A percentile compares a stretch with the other conserved stretches of the same genome.
Evolutionary conservation across 2,329 filamentous ascomycete species (phyloP).

Genomic region (Ceratocystis harringtonii): DNA sequence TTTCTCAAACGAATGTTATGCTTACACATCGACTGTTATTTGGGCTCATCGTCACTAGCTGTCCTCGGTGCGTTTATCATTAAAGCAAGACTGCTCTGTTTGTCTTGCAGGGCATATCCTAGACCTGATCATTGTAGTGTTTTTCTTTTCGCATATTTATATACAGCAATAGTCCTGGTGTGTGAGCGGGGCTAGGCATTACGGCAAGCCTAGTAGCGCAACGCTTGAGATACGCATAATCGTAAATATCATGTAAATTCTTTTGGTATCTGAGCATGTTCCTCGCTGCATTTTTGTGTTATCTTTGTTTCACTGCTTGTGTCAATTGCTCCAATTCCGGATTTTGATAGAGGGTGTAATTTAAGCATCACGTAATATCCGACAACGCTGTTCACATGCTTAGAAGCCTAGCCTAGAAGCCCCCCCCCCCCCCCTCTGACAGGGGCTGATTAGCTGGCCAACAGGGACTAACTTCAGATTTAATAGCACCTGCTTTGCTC

Average conservation of each 20-base stretch:
- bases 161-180: not conserved
- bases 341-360: not conserved
- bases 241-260: no score
- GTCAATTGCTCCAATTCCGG: not conserved
- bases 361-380: not conserved
- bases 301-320: not conserved
- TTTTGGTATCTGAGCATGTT: no score
- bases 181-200: no score
- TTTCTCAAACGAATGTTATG: not conserved
- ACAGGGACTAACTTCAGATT: not conserved
- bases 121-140: not conserved
- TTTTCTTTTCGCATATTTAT: not conserved
- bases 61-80: not conserved
- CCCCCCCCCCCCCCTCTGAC: not conserved
- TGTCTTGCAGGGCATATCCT: not conserved
- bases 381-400: not conserved
- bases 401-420: not conserved
- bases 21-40: not conserved
- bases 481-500: not conserved
- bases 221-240: no score
- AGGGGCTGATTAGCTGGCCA: not conserved
- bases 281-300: not conserved
- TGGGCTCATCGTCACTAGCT: not conserved
- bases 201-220: not conserved
- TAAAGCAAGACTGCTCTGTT: not conserved